Percentiles rank a stretch among this genome's conserved stretches.
Conservation (phyloP, 2,329 filamentous ascomycete genomes). For the Scedosporium boydii region DNA sequence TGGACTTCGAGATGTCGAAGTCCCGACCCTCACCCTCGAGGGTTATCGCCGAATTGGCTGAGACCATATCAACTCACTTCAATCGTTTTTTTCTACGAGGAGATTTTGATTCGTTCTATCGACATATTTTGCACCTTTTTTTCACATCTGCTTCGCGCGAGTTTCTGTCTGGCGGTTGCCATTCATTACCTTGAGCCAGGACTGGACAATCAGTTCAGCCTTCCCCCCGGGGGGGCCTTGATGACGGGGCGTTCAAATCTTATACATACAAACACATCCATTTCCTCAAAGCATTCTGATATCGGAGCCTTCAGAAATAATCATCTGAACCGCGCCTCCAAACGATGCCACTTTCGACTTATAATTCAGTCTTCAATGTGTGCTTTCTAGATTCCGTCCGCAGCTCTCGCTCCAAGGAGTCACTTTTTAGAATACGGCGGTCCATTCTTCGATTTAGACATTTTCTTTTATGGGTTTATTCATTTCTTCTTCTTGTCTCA, state of each 20-base stretch:
- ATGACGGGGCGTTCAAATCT: too few species aligned
- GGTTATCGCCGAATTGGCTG: conserved; percentile 22
- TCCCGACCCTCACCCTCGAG: conserved; percentile 30
- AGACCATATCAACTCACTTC: not conserved
- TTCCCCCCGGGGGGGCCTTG: too few species aligned
- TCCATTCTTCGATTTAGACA: not conserved
- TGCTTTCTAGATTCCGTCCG: not conserved
- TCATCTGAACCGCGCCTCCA: too few species aligned
- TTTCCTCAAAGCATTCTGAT: too few species aligned
- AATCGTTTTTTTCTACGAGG: not conserved
- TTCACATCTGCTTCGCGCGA: not conserved
- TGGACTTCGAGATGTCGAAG: conserved; percentile 56
- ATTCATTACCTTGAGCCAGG: too few species aligned
- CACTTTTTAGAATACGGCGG: not conserved
- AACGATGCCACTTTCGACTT: not conserved
- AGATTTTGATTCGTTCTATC: not conserved
- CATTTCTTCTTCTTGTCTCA: not conserved
- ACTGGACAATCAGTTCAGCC: too few species aligned
- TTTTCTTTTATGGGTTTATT: not conserved
- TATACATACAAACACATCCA: too few species aligned
- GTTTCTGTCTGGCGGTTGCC: too few species aligned
- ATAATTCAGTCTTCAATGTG: not conserved
- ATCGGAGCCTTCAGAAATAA: too few species aligned
- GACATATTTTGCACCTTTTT: not conserved
- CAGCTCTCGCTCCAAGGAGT: not conserved